phyloP scores from a whole-genome alignment of 176 grass and related monocot genomes.

The Otatea glauca region DNA sequence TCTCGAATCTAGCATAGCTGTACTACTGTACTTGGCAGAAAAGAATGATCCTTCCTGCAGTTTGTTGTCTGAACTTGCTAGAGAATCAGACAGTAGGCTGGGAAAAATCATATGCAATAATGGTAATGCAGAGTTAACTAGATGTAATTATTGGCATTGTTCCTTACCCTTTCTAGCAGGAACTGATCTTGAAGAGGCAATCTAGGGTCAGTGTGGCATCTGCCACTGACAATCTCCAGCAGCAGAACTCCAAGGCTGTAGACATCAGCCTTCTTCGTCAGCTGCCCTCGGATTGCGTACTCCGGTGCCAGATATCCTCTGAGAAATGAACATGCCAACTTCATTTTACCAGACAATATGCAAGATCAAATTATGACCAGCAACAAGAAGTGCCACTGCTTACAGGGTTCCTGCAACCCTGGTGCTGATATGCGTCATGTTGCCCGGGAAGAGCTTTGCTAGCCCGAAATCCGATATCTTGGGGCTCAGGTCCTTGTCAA shows the following conservation, averaged over 20 bases:
- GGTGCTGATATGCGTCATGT: constrained; percentile 82
- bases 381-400: constrained; percentile 31
- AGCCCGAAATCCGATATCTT: constrained; percentile 89
- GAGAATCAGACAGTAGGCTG: background rate
- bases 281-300: constrained; percentile 72
- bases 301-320: constrained; percentile 71
- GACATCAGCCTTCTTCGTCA: constrained; percentile 62
- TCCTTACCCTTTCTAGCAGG: constrained; percentile 73
- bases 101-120: constrained; percentile 1
- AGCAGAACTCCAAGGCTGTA: constrained; percentile 78
- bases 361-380: constrained; percentile 20
- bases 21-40: background rate
- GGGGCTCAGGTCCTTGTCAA: constrained; percentile 69
- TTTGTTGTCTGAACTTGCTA: constrained; percentile 23
- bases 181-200: constrained; percentile 68
- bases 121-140: background rate
- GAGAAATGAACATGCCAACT: background rate
- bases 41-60: constrained; percentile 20
- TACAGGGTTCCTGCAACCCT: constrained; percentile 92
- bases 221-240: constrained; percentile 72
- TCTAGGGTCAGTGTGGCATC: constrained; percentile 63
- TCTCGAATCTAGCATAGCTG: constrained; percentile 1
- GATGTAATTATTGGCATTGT: background rate
- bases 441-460: constrained; percentile 73
- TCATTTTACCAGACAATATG: constrained; percentile 10